These are phyloP conservation scores for Phytophthora fragariaefolia DNA, from an alignment of 352 stramenopile genomes.

Conservation along the genomic window DNA sequence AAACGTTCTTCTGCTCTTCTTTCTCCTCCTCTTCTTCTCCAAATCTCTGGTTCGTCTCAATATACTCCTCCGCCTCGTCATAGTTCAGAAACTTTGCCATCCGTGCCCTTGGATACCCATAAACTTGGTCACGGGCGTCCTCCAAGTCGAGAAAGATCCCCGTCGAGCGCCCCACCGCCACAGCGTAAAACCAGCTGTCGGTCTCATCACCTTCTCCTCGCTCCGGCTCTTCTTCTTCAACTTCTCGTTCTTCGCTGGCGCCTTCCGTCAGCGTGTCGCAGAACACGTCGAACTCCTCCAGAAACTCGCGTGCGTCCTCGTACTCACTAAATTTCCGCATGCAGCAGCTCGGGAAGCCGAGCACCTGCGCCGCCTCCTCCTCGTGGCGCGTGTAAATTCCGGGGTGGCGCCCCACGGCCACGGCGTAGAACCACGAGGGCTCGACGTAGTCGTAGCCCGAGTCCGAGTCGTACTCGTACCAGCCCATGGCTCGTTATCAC, in stretches of 20 bases:
- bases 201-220: neutral
- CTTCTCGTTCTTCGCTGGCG: conserved; percentile 1
- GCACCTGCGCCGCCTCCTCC: conserved; percentile 13
- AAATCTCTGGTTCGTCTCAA: neutral
- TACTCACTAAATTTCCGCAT: conserved; percentile 23
- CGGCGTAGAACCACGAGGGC: conserved; percentile 22
- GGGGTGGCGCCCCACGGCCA: conserved; percentile 16
- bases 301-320: conserved; percentile 22
- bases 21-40: conserved; percentile 6
- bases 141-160: conserved; percentile 11
- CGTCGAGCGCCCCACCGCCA: neutral
- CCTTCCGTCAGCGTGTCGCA: conserved; percentile 20
- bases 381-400: conserved; percentile 14
- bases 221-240: conserved; percentile 6
- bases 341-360: conserved; percentile 9
- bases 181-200: neutral
- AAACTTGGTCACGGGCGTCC: conserved; percentile 10
- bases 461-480: conserved; percentile 41
- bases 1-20: conserved; percentile 3
- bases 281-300: conserved; percentile 22
- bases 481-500: conserved; percentile 30
- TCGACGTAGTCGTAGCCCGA: conserved; percentile 22
- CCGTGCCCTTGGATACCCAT: neutral
- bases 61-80: conserved; percentile 6
- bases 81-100: conserved; percentile 9